These are phyloP conservation scores for Xylariaceae sp. DNA, from an alignment of 2,329 filamentous ascomycete species.

Conservation along the genomic window DNA sequence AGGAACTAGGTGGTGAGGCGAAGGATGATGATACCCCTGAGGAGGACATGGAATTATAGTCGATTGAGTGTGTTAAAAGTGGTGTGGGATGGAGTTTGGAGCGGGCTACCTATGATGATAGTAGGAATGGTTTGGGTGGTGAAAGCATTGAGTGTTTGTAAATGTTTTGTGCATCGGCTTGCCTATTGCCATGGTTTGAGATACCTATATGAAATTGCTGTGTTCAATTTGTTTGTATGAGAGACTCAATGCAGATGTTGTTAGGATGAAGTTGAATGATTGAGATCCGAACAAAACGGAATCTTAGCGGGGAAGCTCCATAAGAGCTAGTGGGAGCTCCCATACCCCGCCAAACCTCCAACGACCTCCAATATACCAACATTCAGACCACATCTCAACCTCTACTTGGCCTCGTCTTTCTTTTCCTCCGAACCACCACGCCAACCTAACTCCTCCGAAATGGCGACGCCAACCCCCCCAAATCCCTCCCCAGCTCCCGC, in stretches of 20 bases:
- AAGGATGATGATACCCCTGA: conserved; percentile 52
- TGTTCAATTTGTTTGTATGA: conserved; percentile 6
- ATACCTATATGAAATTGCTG: neutral
- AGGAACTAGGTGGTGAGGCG: conserved; percentile 71
- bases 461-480: conserved; percentile 11
- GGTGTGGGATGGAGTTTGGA: conserved; percentile 18
- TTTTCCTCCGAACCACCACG: neutral
- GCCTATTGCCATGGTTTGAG: no score
- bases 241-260: no score
- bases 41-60: conserved; percentile 35
- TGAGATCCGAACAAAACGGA: no score
- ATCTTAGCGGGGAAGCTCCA: no score
- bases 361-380: neutral
- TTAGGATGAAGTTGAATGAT: no score
- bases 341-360: neutral
- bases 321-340: neutral
- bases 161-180: no score
- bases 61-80: conserved; percentile 4
- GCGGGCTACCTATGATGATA: conserved; percentile 14
- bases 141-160: neutral
- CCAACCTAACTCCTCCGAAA: neutral
- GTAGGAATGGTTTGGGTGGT: conserved; percentile 12
- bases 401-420: no score
- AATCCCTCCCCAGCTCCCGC: conserved; percentile 6
- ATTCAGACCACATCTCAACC: neutral